Evolutionary conservation across 169 alveolate genomes (phyloP), one percentile per base, ranked within the genome.

Genomic region (Plasmodium ovale): DNA sequence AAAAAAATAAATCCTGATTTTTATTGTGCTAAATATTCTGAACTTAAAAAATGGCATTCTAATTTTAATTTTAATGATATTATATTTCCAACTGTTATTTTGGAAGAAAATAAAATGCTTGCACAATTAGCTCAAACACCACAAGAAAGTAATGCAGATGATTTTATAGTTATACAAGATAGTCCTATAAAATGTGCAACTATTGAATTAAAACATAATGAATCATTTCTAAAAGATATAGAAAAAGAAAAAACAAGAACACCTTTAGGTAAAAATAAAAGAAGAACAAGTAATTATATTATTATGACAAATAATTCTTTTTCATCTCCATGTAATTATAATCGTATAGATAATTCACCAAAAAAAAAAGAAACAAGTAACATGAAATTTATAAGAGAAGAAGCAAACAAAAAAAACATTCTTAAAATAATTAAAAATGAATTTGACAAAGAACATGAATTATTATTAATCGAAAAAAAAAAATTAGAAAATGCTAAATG

Each of bases 121-220:
- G 74, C 91, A 25, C 87, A 69, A 54, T 31, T 85, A 56, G 62
- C 87, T 16, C 72, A 44, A 23, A 85, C 91, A 25, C 91, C 91
- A 19, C 87, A 68, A 49, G 91, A 85, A 72, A 85, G 91, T 47
- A 85, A 85, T 69, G 87, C 91, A 27, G 91, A 85, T 69, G 91
- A 85, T 68, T 85, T 85, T 58, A 68, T 68, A 33, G 91, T 85
- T 5, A 58, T 68, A 6, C 73, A 85, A 33, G 91, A 85, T 16
- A 85, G 91, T 19, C 91, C 91, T 9, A 68, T 85, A 44, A 85
- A 85, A 54, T 68, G 87, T 39, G 91, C 69, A 23, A 85, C 87
- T 1, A 56, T 44, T 47, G 91, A 85, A 31, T 85, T 85, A 25
- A 47, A 47, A 47, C 53, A 67, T n/a, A 56, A 62, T 56, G 65